phyloP scores from a whole-genome alignment of 2,329 filamentous ascomycete genomes.

The Verticillium zaregamsianum region DNA sequence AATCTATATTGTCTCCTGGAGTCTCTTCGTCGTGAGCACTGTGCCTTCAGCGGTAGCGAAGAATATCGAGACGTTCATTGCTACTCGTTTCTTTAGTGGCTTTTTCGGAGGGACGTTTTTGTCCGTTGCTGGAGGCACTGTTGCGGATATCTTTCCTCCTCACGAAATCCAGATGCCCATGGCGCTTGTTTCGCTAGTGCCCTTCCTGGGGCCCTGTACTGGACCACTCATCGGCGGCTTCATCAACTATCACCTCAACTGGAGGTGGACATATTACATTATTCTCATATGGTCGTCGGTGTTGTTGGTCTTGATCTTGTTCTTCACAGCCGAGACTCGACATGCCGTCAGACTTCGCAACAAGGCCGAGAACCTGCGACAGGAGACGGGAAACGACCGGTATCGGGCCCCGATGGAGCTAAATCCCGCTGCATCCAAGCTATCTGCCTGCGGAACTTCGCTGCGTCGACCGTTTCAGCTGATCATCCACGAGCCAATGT shows the following conservation, averaged over 20 bases:
- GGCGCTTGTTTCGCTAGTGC: slow-evolving; percentile 69
- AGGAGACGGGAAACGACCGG: no score
- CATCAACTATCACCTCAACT: slow-evolving; percentile 70
- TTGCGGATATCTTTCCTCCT: slow-evolving; percentile 70
- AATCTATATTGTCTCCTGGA: slow-evolving; percentile 77
- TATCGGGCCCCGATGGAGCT: no score
- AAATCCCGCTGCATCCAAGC: no score
- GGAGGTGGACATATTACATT: slow-evolving; percentile 82
- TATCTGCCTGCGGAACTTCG: slow-evolving; percentile 50
- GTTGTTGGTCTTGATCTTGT: slow-evolving; percentile 57
- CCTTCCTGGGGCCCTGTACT: slow-evolving; percentile 57
- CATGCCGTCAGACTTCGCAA: no score
- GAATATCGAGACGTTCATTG: slow-evolving; percentile 73
- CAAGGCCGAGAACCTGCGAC: no score
- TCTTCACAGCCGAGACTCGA: slow-evolving; percentile 32
- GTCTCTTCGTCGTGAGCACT: slow-evolving; percentile 71
- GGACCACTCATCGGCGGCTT: slow-evolving; percentile 71
- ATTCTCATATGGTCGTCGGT: slow-evolving; percentile 73
- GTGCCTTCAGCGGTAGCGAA: slow-evolving; percentile 75
- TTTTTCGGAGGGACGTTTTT: slow-evolving; percentile 65
- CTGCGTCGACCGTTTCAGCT: slow-evolving; percentile 73
- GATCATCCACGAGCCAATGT: slow-evolving; percentile 80
- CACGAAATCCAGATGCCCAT: slow-evolving; percentile 72
- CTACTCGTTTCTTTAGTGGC: slow-evolving; percentile 73
- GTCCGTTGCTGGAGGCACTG: slow-evolving; percentile 76